Evolutionary conservation across 2,329 filamentous ascomycete species (phyloP), one percentile per base, ranked within the genome.

Genomic region (Dactylellina cionopaga): DNA sequence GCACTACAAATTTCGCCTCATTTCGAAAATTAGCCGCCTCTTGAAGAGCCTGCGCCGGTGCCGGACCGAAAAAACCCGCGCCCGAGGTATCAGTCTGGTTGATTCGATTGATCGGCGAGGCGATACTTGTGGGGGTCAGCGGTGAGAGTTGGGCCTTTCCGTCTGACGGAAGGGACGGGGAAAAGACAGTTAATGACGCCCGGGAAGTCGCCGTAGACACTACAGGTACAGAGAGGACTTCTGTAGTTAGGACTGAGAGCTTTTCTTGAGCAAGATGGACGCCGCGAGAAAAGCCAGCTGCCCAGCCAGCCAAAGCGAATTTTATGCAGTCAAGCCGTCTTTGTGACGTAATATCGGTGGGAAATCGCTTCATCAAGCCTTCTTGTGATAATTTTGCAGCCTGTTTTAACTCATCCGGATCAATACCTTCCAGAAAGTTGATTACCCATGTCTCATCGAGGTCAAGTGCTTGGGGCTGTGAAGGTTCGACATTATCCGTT

Each of bases 231-330:
- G 59, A 59, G 15, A 58, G 31, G 9, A 27, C 58, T 31, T 33
- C 39, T 29, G 39, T 37, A 13, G 59, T 46, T n/a, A n/a, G n/a
- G n/a, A n/a, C 41, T 47, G 37, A 2, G 46, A n/a, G 6, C 22
- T 10, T 31, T 25, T 55, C 39, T 17, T 64, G 59, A 9, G 47
- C 47, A 2, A 41, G 15, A 29, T 58, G 27, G 19, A 64, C 63
- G 1, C 58, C 68, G 9, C 68, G 37, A 9, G 35, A 47, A 35
- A 65, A 72, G 11, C 68, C 68, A 5, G 46, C 52, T 6, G 41
- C 46, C n/a, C 65, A 72, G 1, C 68, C 68, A 10, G 54, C 29
- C 10, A 72, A 31, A 3, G 59, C 59, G 55, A 65, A 65, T 43
- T 55, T 72, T 17, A 65, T 54, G 29, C 31, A 59, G 11, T 62